Percentiles rank a stretch among this genome's conserved stretches.
Evolutionary conservation across 768 basidiomycete genomes (phyloP).

Genomic region (Macrolepiota albuminosa): DNA sequence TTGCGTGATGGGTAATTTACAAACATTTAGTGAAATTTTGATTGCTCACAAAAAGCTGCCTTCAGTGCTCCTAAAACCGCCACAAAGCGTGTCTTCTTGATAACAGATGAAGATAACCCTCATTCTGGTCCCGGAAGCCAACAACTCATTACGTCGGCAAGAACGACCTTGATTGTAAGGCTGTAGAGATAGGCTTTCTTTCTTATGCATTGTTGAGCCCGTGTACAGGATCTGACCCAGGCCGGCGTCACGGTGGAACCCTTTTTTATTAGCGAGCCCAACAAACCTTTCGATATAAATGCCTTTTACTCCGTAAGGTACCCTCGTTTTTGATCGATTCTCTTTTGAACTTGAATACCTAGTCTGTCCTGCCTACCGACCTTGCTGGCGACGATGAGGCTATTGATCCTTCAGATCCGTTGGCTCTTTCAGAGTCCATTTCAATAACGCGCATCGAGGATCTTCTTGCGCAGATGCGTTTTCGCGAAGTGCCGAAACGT

Average conservation of each 20-base stretch:
- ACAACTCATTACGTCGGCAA: slow-evolving; percentile 63
- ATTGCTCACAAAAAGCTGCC: not conserved
- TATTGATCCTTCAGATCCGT: slow-evolving; percentile 30
- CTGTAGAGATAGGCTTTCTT: not conserved
- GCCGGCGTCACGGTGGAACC: slow-evolving; percentile 78
- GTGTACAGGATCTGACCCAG: slow-evolving; percentile 72
- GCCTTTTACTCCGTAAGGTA: slow-evolving; percentile 71
- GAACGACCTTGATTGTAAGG: slow-evolving; percentile 62
- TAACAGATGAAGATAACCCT: slow-evolving; percentile 88
- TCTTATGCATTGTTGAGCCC: not conserved
- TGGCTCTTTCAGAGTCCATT: slow-evolving; percentile 59
- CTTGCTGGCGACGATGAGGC: slow-evolving; percentile 48
- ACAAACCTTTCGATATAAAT: slow-evolving; percentile 62
- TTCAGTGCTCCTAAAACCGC: slow-evolving; percentile 79
- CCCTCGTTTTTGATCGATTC: not conserved
- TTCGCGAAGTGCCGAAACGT: slow-evolving; percentile 80
- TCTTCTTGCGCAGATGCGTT: slow-evolving; percentile 73
- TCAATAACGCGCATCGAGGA: slow-evolving; percentile 78
- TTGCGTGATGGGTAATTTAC: slow-evolving; percentile 72
- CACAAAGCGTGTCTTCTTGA: slow-evolving; percentile 88
- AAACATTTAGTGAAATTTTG: not conserved
- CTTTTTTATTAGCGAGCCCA: slow-evolving; percentile 77
- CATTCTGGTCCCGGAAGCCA: slow-evolving; percentile 49
- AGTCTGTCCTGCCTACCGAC: slow-evolving; percentile 58
- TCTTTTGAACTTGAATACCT: not conserved